These are phyloP conservation scores for Juglanconis sp. DNA, from an alignment of 2,329 filamentous ascomycete genomes.

Conservation along the genomic window DNA sequence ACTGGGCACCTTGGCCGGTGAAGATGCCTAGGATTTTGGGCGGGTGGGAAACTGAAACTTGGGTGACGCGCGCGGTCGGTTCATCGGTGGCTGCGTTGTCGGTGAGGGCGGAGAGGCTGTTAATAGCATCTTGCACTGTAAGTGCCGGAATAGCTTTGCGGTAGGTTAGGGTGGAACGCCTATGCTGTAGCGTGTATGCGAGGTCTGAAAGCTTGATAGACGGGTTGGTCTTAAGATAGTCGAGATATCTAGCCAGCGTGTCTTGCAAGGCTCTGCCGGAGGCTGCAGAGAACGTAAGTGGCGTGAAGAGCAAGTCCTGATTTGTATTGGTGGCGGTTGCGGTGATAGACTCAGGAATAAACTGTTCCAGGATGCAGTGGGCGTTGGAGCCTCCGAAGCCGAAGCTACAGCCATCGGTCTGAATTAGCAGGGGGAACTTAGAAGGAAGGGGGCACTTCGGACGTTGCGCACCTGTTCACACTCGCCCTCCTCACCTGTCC, in stretches of 20 bases:
- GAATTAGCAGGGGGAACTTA: no score
- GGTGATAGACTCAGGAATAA: background rate
- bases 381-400: conserved; percentile 12
- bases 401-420: no score
- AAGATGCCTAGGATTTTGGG: conserved; percentile 22
- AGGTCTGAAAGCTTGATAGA: conserved; percentile 21
- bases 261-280: conserved; percentile 28
- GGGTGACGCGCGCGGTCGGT: background rate
- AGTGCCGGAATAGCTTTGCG: conserved; percentile 23
- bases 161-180: conserved; percentile 24
- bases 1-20: conserved; percentile 34
- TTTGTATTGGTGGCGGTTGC: background rate
- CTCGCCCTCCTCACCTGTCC: background rate
- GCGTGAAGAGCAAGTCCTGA: conserved; percentile 20
- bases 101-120: background rate
- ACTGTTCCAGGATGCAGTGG: background rate
- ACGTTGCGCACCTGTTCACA: no score
- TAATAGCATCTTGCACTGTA: background rate
- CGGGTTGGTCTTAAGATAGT: conserved; percentile 23
- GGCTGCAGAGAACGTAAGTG: conserved; percentile 29
- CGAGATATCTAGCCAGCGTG: conserved; percentile 20
- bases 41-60: background rate
- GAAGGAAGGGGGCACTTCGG: no score
- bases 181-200: conserved; percentile 23
- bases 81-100: background rate